Evolutionary conservation across 2,329 filamentous ascomycete species (phyloP).

Genomic region (Pseudopyricularia javanii): DNA sequence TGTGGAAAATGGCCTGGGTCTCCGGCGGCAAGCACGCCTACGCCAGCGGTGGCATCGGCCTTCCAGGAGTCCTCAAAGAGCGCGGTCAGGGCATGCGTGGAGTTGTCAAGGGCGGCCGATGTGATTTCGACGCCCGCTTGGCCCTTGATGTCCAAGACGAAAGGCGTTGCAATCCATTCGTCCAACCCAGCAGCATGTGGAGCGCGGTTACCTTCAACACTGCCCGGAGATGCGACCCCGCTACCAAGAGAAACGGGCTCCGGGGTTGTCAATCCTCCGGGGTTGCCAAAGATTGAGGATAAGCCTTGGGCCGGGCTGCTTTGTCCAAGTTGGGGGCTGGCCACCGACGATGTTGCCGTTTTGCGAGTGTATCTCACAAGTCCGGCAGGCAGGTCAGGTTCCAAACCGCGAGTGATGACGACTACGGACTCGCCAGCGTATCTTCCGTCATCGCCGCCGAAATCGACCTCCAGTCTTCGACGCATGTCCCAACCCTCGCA

Average conservation of each 20-base stretch:
- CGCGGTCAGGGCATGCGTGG: slow-evolving; percentile 58
- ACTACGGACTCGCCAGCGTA: slow-evolving; percentile 65
- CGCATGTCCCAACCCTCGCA: slow-evolving; percentile 92
- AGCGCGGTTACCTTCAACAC: background rate
- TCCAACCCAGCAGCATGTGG: slow-evolving; percentile 17
- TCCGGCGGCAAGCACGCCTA: slow-evolving; percentile 10
- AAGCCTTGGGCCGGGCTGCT: background rate
- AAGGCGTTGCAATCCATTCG: slow-evolving; percentile 54
- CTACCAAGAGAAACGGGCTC: background rate
- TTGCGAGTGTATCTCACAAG: slow-evolving; percentile 31
- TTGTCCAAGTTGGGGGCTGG: background rate
- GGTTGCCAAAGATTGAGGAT: slow-evolving; percentile 17
- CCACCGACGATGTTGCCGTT: background rate
- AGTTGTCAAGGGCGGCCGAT: slow-evolving; percentile 60
- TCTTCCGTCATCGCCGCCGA: slow-evolving; percentile 65
- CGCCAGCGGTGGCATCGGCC: slow-evolving; percentile 35
- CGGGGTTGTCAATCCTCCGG: background rate
- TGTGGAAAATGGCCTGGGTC: slow-evolving; percentile 12
- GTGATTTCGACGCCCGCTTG: slow-evolving; percentile 52
- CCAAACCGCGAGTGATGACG: slow-evolving; percentile 61
- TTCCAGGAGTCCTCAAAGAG: slow-evolving; percentile 68
- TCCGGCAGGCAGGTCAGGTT: slow-evolving; percentile 35
- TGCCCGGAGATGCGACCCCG: background rate
- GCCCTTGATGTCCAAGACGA: slow-evolving; percentile 41
- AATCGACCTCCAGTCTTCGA: slow-evolving; percentile 75